Evolutionary conservation across 2,329 filamentous ascomycete genomes (phyloP).

Genomic region (Fusarium albidum): DNA sequence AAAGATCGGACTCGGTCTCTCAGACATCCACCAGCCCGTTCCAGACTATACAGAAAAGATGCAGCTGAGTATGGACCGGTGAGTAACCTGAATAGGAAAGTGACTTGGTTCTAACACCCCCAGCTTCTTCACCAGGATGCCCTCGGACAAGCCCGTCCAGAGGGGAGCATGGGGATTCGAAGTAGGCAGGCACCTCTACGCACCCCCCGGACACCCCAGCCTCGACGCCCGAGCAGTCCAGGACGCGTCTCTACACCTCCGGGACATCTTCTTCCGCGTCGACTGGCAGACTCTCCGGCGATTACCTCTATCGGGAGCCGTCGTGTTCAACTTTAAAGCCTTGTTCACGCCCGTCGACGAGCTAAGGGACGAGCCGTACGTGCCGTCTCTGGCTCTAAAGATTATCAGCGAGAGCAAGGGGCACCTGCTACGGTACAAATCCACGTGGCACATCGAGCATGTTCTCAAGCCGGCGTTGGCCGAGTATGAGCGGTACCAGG

Average conservation of each 20-base stretch:
- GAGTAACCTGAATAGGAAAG: conserved; percentile 31
- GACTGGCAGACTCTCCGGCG: conserved; percentile 89
- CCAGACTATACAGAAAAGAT: conserved; percentile 89
- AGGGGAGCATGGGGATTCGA: conserved; percentile 86
- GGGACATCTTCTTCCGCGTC: conserved; percentile 74
- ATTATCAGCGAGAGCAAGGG: conserved; percentile 54
- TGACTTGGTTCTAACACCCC: neutral
- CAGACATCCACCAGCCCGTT: conserved; percentile 76
- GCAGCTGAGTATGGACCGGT: conserved; percentile 86
- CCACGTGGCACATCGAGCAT: conserved; percentile 79
- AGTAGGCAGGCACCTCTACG: conserved; percentile 75
- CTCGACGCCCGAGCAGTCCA: conserved; percentile 67
- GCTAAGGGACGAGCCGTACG: conserved; percentile 74
- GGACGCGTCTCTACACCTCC: conserved; percentile 60
- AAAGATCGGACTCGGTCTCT: conserved; percentile 76
- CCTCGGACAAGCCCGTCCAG: conserved; percentile 78
- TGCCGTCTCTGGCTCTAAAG: conserved; percentile 66
- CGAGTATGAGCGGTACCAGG: conserved; percentile 71
- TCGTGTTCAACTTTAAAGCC: conserved; percentile 90
- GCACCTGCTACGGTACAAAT: conserved; percentile 78
- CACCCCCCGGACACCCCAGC: conserved; percentile 73
- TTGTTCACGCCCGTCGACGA: conserved; percentile 78
- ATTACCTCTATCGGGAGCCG: conserved; percentile 74
- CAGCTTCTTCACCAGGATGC: conserved; percentile 81
- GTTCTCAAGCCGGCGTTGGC: conserved; percentile 71